phyloP scores from a whole-genome alignment of 768 basidiomycete genomes.

The Amanita polypyramis region DNA sequence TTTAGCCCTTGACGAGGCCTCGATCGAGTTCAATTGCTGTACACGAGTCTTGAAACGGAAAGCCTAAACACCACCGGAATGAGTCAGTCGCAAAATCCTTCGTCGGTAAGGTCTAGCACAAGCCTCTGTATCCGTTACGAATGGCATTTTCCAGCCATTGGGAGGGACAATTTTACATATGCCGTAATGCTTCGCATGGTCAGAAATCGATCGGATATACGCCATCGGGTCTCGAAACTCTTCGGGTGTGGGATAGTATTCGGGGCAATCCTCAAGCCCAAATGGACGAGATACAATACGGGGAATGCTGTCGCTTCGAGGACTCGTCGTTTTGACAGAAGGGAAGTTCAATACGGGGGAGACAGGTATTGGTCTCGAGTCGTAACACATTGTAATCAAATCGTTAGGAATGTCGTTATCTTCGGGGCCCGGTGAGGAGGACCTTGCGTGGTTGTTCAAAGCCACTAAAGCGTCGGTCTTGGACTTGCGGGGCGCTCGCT shows the following conservation, averaged over 20 bases:
- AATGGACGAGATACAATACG: slow-evolving; percentile 57
- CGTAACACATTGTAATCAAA: slow-evolving; percentile 37
- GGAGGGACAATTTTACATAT: slow-evolving; percentile 97
- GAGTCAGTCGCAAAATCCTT: slow-evolving; percentile 29
- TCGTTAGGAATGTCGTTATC: slow-evolving; percentile 38
- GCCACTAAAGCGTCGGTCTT: slow-evolving; percentile 83
- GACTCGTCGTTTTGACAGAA: slow-evolving; percentile 58
- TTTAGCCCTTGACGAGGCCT: slow-evolving; percentile 93
- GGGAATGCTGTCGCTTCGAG: slow-evolving; percentile 28
- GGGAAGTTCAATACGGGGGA: slow-evolving; percentile 54
- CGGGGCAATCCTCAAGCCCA: slow-evolving; percentile 81
- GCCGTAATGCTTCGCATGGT: slow-evolving; percentile 63
- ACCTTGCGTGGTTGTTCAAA: slow-evolving; percentile 55
- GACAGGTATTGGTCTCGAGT: slow-evolving; percentile 51
- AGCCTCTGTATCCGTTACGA: slow-evolving; percentile 90
- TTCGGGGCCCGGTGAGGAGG: slow-evolving; percentile 42
- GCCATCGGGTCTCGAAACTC: slow-evolving; percentile 93
- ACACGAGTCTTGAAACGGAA: slow-evolving; percentile 96
- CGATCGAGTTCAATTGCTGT: slow-evolving; percentile 91
- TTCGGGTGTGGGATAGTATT: slow-evolving; percentile 79
- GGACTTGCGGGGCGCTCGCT: slow-evolving; percentile 79
- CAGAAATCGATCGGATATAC: slow-evolving; percentile 78
- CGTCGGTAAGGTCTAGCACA: slow-evolving; percentile 18
- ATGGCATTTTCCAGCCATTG: slow-evolving; percentile 89
- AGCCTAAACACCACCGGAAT: slow-evolving; percentile 32